A percentile compares a stretch with the other conserved stretches of the same genome.
These are phyloP conservation scores for Geranium brycei DNA, from an alignment of 345 rosid genomes.

Conservation along the genomic window DNA sequence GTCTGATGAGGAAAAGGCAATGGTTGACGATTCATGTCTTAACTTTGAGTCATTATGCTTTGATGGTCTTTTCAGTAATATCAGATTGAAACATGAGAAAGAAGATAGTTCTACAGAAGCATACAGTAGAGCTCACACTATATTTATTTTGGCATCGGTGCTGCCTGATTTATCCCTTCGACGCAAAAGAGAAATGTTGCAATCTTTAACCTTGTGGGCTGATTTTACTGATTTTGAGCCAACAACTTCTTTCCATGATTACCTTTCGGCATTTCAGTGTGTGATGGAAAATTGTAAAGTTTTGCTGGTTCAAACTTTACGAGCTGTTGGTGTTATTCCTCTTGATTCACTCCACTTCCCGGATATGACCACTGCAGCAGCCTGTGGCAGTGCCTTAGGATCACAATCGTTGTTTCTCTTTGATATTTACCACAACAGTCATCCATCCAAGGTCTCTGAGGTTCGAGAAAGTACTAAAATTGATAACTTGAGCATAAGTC, in stretches of 20 bases:
- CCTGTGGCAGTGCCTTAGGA: constrained; percentile 17
- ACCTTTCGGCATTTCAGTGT: constrained; percentile 50
- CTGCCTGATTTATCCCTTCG: constrained; percentile 51
- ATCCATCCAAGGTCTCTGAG: constrained; percentile 21
- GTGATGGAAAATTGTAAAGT: constrained; percentile 48
- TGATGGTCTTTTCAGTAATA: constrained; percentile 43
- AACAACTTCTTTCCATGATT: constrained; percentile 52
- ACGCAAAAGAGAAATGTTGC: constrained; percentile 35
- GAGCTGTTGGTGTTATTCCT: constrained; percentile 28
- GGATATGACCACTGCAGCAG: constrained; percentile 10
- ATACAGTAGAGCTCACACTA: constrained; percentile 33
- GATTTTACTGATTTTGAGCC: constrained; percentile 51
- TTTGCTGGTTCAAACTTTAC: constrained; percentile 31
- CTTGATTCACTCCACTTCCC: constrained; percentile 24
- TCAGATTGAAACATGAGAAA: constrained; percentile 25
- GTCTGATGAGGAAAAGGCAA: constrained; percentile 34
- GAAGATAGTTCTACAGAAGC: constrained; percentile 25
- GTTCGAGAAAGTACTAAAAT: constrained; percentile 15
- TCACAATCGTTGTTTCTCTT: constrained; percentile 34
- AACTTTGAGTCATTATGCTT: constrained; percentile 70
- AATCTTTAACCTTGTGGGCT: constrained; percentile 44
- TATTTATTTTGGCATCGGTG: constrained; percentile 48
- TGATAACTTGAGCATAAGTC: constrained; percentile 12
- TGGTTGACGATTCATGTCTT: constrained; percentile 41
- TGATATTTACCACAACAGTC: constrained; percentile 17